Conservation (phyloP, 1,284 basidiomycete genomes). For the Fistulina hepatica region DNA sequence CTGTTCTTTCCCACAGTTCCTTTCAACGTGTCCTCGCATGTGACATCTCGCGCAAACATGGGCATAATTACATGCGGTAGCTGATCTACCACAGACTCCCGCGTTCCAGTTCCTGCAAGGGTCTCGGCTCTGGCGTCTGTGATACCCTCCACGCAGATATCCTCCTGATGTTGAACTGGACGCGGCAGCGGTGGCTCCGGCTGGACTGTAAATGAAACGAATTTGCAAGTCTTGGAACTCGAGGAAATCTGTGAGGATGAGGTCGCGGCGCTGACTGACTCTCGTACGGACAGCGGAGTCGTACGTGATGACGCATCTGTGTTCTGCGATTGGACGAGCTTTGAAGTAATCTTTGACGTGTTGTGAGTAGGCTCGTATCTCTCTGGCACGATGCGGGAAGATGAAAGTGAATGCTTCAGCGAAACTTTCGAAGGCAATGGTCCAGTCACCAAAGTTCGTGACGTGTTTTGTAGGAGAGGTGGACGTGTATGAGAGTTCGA, state of each 20-base stretch:
- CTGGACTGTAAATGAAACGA: no score
- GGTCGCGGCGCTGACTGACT: constrained; percentile 15
- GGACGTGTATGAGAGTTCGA: constrained; percentile 13
- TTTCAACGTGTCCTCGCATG: no score
- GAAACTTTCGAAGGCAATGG: constrained; percentile 15
- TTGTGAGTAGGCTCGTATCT: constrained; percentile 19
- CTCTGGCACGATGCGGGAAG: constrained; percentile 19
- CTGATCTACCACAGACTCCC: background rate
- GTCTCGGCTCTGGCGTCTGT: no score
- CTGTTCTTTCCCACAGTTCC: no score
- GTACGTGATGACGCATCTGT: constrained; percentile 21
- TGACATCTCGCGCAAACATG: constrained; percentile 14
- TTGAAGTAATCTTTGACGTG: constrained; percentile 19
- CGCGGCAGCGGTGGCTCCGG: no score
- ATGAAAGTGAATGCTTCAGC: constrained; percentile 16
- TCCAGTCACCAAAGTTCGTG: constrained; percentile 20
- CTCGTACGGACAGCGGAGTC: constrained; percentile 20
- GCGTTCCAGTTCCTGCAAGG: constrained; percentile 1
- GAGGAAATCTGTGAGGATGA: constrained; percentile 17
- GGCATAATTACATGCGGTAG: constrained; percentile 8
- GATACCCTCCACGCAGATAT: no score
- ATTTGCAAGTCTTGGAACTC: constrained; percentile 9
- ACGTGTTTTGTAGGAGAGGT: constrained; percentile 15
- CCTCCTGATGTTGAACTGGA: no score
- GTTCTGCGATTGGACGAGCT: no score